Percentiles rank a stretch among this genome's conserved stretches.
These are phyloP conservation scores for Sporothrix sp. DNA, from an alignment of 2,329 filamentous ascomycete genomes.

Conservation along the genomic window DNA sequence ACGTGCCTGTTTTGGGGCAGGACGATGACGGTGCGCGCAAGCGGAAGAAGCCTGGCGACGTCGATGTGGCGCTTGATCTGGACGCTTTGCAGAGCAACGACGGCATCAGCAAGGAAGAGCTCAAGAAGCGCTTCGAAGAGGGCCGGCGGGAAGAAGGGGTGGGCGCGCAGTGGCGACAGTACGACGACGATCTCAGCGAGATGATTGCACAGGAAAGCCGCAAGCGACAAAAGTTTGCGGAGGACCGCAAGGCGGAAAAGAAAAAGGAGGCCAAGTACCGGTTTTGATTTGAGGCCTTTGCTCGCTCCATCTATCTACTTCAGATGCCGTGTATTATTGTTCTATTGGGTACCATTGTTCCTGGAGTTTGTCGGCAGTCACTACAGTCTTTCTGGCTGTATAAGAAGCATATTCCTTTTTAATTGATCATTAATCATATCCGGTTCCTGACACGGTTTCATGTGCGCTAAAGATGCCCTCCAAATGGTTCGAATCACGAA, in stretches of 20 bases:
- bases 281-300: conserved; percentile 33
- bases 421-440: not conserved
- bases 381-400: not conserved
- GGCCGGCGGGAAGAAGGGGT: conserved; percentile 55
- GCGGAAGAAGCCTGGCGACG: conserved; percentile 91
- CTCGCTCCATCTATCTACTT: not conserved
- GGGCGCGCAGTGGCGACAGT: conserved; percentile 52
- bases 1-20: conserved; percentile 66
- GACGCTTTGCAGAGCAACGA: conserved; percentile 67
- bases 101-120: conserved; percentile 73
- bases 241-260: conserved; percentile 57
- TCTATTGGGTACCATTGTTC: not conserved
- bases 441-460: not conserved
- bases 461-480: no score
- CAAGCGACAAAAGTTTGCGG: conserved; percentile 81
- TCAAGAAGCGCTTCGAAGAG: conserved; percentile 71
- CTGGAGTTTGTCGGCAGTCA: conserved; percentile 2
- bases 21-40: conserved; percentile 66
- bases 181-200: conserved; percentile 82
- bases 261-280: conserved; percentile 46
- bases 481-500: no score
- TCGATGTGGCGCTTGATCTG: conserved; percentile 85
- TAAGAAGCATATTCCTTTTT: not conserved
- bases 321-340: conserved; percentile 7
- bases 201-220: conserved; percentile 93